Percentiles rank a stretch among this genome's conserved stretches.
phyloP scores from a whole-genome alignment of 495 filamentous ascomycete species.

The Lasiosphaeria ovina region DNA sequence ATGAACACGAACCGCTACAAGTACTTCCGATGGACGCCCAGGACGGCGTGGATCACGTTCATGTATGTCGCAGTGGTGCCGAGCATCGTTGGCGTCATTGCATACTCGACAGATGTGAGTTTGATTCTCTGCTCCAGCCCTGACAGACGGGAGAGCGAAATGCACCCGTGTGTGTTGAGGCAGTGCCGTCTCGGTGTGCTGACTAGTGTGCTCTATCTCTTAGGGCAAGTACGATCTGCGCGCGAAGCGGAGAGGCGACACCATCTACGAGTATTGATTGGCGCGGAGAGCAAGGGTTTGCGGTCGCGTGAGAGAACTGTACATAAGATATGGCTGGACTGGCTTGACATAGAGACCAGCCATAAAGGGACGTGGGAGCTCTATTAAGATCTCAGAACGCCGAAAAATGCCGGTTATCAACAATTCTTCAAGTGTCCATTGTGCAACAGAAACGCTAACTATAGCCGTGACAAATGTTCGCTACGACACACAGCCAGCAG shows the following conservation, averaged over 20 bases:
- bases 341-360: conserved; percentile 24
- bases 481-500: neutral
- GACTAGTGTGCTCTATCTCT: neutral
- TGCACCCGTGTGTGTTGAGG: too few species aligned
- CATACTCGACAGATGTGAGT: conserved; percentile 80
- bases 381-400: too few species aligned
- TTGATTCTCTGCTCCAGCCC: neutral
- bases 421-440: too few species aligned
- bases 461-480: too few species aligned
- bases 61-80: conserved; percentile 72
- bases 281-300: neutral
- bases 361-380: too few species aligned
- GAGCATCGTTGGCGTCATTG: conserved; percentile 62
- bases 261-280: conserved; percentile 67
- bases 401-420: too few species aligned
- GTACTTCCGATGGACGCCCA: conserved; percentile 89
- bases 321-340: conserved; percentile 23
- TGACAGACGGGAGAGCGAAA: too few species aligned
- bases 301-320: conserved; percentile 20
- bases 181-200: too few species aligned
- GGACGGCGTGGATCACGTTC: conserved; percentile 76
- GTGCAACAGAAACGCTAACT: too few species aligned
- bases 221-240: conserved; percentile 86
- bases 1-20: conserved; percentile 84
- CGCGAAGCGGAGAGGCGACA: conserved; percentile 83